Percentiles rank a stretch among this genome's conserved stretches.
Conservation (phyloP, 768 basidiomycete species). For the Hemileccinum rubropunctum region DNA sequence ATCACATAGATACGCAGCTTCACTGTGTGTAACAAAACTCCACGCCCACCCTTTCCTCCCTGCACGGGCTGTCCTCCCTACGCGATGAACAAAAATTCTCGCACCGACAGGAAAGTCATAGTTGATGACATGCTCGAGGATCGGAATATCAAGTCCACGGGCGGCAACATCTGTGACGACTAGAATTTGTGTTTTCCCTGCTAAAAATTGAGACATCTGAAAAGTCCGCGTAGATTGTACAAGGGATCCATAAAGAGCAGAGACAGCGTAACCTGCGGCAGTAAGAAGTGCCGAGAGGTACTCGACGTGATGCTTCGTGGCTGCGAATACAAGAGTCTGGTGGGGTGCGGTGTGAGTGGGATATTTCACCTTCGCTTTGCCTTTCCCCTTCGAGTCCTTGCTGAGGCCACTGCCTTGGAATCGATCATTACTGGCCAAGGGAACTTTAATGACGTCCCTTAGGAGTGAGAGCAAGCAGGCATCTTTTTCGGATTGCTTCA, state of each 20-base stretch:
- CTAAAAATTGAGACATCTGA: slow-evolving; percentile 90
- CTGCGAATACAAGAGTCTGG: slow-evolving; percentile 92
- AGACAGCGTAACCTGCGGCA: slow-evolving; percentile 82
- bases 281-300: slow-evolving; percentile 79
- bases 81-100: slow-evolving; percentile 92
- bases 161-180: slow-evolving; percentile 99
- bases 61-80: slow-evolving; percentile 94
- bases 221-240: slow-evolving; percentile 86
- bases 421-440: slow-evolving; percentile 41
- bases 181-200: slow-evolving; percentile 73
- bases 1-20: slow-evolving; percentile 89
- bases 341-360: slow-evolving; percentile 63
- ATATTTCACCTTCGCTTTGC: slow-evolving; percentile 48
- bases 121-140: slow-evolving; percentile 95
- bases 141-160: slow-evolving; percentile 95
- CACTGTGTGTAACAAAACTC: slow-evolving; percentile 84
- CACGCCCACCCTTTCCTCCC: slow-evolving; percentile 96
- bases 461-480: slow-evolving; percentile 82
- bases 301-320: slow-evolving; percentile 99
- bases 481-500: slow-evolving; percentile 93
- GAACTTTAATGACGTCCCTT: slow-evolving; percentile 84
- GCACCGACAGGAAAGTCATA: slow-evolving; percentile 97
- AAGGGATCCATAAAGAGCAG: slow-evolving; percentile 93
- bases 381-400: slow-evolving; percentile 47
- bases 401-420: slow-evolving; percentile 21